Evolutionary conservation across 108 stramenopile species (phyloP).

Genomic region (Craspedostauros australis): DNA sequence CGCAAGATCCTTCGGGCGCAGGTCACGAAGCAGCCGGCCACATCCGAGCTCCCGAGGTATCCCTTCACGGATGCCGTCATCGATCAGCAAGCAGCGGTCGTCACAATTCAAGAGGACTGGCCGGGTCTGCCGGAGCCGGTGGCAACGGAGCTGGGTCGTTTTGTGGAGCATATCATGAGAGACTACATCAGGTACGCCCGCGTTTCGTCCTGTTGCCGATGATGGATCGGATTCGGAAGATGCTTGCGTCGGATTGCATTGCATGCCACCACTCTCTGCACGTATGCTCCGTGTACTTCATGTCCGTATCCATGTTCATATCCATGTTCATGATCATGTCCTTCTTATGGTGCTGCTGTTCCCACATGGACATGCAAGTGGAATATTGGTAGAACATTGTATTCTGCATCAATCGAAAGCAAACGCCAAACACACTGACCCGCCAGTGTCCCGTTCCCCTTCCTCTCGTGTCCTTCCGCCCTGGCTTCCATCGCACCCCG

Average conservation of each 20-base stretch:
- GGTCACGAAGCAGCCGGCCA: constrained; percentile 14
- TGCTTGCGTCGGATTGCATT: not conserved
- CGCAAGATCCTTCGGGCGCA: constrained; percentile 22
- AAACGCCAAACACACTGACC: not conserved
- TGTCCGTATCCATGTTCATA: not conserved
- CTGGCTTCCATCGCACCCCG: not conserved
- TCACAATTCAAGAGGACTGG: constrained; percentile 47
- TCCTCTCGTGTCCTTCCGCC: not conserved
- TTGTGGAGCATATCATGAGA: constrained; percentile 68
- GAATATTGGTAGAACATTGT: not conserved
- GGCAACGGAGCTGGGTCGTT: constrained; percentile 47
- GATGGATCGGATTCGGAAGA: constrained; percentile 13
- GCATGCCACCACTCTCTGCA: not conserved
- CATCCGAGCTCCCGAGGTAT: constrained; percentile 15
- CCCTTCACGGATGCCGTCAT: constrained; percentile 23
- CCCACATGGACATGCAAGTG: not conserved
- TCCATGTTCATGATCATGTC: not conserved
- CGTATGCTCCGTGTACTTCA: too few species aligned
- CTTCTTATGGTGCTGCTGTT: constrained; percentile 7
- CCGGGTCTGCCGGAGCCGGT: constrained; percentile 56
- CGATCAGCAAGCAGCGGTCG: constrained; percentile 7
- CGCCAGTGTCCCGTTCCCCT: constrained; percentile 2
- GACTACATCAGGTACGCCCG: constrained; percentile 64
- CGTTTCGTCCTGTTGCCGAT: constrained; percentile 50
- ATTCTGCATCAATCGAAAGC: too few species aligned